phyloP scores from a whole-genome alignment of 768 basidiomycete species.

The Imleria badia region DNA sequence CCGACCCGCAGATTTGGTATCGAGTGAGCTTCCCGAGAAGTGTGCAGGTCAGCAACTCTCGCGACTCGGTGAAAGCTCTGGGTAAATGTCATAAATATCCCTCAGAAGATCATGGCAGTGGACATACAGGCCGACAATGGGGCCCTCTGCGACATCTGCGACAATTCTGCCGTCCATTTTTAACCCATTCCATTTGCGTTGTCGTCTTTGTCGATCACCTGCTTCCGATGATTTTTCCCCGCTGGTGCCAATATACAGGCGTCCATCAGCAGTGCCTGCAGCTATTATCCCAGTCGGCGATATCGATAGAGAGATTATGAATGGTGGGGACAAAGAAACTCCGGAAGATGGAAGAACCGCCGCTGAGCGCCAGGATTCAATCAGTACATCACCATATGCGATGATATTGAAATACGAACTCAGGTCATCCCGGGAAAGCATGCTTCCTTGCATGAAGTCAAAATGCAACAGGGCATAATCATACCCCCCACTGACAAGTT shows the following conservation, averaged over 20 bases:
- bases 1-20: constrained; percentile 45
- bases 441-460: constrained; percentile 54
- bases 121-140: constrained; percentile 67
- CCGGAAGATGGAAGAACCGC: constrained; percentile 45
- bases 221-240: constrained; percentile 49
- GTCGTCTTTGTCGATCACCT: constrained; percentile 47
- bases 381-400: neutral
- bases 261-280: constrained; percentile 76
- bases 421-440: constrained; percentile 60
- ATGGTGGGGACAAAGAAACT: constrained; percentile 70
- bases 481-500: constrained; percentile 77
- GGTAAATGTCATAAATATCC: neutral
- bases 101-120: neutral
- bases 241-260: constrained; percentile 65
- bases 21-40: constrained; percentile 58
- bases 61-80: constrained; percentile 52
- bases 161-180: constrained; percentile 44
- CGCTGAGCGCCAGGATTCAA: constrained; percentile 16
- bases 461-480: constrained; percentile 69
- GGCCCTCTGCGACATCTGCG: constrained; percentile 64
- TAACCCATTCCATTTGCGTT: constrained; percentile 74
- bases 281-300: constrained; percentile 60
- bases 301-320: constrained; percentile 62
- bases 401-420: constrained; percentile 36
- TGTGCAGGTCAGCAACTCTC: constrained; percentile 54